Base-by-base conservation (phyloP, 192 early-diverging fungal species). In the Coemansia erecta region DNA sequence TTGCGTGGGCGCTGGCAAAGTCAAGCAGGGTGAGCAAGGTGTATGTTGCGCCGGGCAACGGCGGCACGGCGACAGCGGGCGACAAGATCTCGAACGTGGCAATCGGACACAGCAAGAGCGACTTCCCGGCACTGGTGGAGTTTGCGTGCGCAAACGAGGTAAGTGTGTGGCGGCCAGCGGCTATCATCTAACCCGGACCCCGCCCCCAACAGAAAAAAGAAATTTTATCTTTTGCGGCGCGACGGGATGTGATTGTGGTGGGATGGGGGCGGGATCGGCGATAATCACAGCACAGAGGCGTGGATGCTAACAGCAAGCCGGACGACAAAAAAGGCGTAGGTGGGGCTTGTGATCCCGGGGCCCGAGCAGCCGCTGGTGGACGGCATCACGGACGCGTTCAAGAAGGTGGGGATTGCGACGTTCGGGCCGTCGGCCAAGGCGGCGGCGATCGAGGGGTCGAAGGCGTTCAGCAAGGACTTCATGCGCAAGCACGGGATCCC, bases 381-480 rank as follows among this genome's bases (percentile, higher is more conserved):
- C 61, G 97, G 97, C 33, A 89, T 97, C 42, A 76, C 85, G 31
- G 72, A 80, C 23, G 84, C 76, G 17, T 98, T 96, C 84, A 92
- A 89, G 73, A 92, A 89, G 62, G 84, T 73, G 63, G 68, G 60
- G 17, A 73, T 77, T 42, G 46, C 94, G 6, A 89, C 87, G 58
- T 98, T 99, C 61, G 97, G 94, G 15, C 97, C 97, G 24, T 93
- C 93, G 18, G 63, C 76, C 41, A 85, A 85, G 56, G 97, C 97
- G 12, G 92, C 97, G 47, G 79, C 74, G 18, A 89, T 99, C 76
- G 97, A 99, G 77, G 94, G 94, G 3, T 99, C 97, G 51, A 99
- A 99, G 84, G 90, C 94, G 14, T 99, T 97, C 74, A 90, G 94
- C 64, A 99, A 98, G 78, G 90, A 98, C 70, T 99, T 99, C 68